Base-by-base conservation (phyloP, 2,329 filamentous ascomycete species). In the Alternaria dauci region DNA sequence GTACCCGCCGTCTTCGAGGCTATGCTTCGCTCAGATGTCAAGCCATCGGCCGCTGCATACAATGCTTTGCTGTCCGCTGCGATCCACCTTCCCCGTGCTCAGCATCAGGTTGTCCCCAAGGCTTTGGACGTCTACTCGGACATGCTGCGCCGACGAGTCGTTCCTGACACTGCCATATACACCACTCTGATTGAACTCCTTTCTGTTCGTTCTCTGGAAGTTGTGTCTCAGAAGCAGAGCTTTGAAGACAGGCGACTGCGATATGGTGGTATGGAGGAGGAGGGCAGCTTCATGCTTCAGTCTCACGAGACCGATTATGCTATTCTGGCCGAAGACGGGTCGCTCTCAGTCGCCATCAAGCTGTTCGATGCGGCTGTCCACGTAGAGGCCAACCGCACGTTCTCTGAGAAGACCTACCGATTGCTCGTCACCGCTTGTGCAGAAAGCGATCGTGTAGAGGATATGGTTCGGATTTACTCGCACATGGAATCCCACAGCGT, bases 111-210 rank as follows among this genome's bases (percentile, higher is more conserved):
- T 53, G 92, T 96, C 14, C 90, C 93, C 63, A 96, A 96, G 82
- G 93, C 93, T 5, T 85, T 98, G 53, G 94, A 97, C 81, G 91
- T 99, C 53, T 99, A 98, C 78, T 91, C 93, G 16, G 94, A 98
- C 76, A 98, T 99, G 95, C 88, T 97, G 69, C 89, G 90, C 67
- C 91, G 94, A 66, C 90, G 90, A 69, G 89, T 98, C 25, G 82
- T 86, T 20, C 94, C 94, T 8, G 90, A 97, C 76, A 88, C 89
- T 55, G 87, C 91, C 58, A 98, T 94, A 0, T 98, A 96, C 80
- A 89, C 93, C 74, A 93, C 93, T 34, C 84, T 99, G 18, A 91
- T 99, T 56, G 88, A 91, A 59, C 83, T 97, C 39, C 84, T 99
- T 53, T 91, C 94, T 18, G 87, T 88, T 14, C 89, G 93, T 66